Base-by-base conservation (phyloP, 2,329 filamentous ascomycete genomes). In the Aureobasidium leucospermi region DNA sequence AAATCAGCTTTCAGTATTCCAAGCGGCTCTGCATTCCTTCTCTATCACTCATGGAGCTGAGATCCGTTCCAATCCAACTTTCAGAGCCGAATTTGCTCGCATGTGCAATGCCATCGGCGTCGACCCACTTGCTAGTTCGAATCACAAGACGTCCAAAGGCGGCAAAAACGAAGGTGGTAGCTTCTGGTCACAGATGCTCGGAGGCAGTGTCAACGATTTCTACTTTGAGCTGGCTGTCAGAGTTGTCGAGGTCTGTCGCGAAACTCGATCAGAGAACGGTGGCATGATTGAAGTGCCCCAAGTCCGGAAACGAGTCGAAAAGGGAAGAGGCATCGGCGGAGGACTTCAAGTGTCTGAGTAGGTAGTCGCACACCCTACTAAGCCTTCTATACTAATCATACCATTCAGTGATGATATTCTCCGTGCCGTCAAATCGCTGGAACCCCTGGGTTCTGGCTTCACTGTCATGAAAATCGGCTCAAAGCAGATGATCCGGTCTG, bases 71-170 rank as follows among this genome's bases (percentile, higher is more conserved):
- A 92, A 97, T 72, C 94, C 94, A 6, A 87, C 85, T 8, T 99
- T 99, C 74, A 90, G 94, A 62, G 91, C 93, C 36, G 93, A 99
- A 75, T 99, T 99, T 71, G 93, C 94, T 3, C 90, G 93, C 72
- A 99, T 99, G 94, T 99, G 94, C 76, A 85, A 91, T 68, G 91
- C 92, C 63, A 96, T 99, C 66, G 94, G 94, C 51, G 91, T 99
- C 11, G 94, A 99, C 73, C 95, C 94, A 2, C 80, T 99, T 16
- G 90, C 91, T 1, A 77, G 76, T 15, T 73, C 70, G 15, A 70
- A 72, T 62, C 66, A 72, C 66, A 67, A 73, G 65, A 67, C 70
- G 42, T 64, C 64, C 31, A 65, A 67, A 56, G 60, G 64, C 64
- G 79, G 77, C 6, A 76, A 78, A 16, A 75, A 71, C 13, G 78